phyloP scores from a whole-genome alignment of 2,329 filamentous ascomycete species.

The Alternaria hordeiaustralica region DNA sequence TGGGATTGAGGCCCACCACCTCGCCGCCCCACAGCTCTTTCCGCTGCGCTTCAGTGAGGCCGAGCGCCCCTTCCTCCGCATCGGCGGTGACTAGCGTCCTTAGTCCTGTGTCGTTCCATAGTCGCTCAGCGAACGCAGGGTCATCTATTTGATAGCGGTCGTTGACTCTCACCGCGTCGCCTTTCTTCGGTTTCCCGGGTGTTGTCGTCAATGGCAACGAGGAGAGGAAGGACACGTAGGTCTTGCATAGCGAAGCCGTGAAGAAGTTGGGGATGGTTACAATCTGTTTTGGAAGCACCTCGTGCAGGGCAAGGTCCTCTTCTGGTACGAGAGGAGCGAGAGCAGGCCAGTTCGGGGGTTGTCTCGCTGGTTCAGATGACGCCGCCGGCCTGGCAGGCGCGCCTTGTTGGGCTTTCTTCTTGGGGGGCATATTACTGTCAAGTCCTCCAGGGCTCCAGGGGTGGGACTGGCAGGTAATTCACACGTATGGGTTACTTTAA shows the following conservation, averaged over 20 bases:
- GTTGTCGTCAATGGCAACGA: conserved; percentile 77
- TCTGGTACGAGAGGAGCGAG: conserved; percentile 73
- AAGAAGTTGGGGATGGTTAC: conserved; percentile 77
- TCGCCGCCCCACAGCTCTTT: conserved; percentile 74
- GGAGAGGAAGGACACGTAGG: conserved; percentile 75
- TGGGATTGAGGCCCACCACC: conserved; percentile 82
- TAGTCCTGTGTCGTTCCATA: conserved; percentile 82
- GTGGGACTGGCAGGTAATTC: neutral
- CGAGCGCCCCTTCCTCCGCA: conserved; percentile 42
- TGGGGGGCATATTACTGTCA: conserved; percentile 36
- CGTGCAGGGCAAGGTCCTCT: conserved; percentile 66
- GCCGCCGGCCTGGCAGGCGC: conserved; percentile 1
- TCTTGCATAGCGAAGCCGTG: conserved; percentile 75
- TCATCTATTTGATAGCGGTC: conserved; percentile 88
- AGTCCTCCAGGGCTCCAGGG: neutral
- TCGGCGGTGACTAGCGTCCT: conserved; percentile 60
- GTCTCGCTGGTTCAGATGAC: conserved; percentile 8
- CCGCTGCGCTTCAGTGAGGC: conserved; percentile 40
- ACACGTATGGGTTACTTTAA: neutral
- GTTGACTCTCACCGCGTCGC: conserved; percentile 84
- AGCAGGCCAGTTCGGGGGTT: conserved; percentile 70
- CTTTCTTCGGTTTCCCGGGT: conserved; percentile 77
- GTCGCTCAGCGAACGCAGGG: conserved; percentile 70
- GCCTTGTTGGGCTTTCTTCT: conserved; percentile 32
- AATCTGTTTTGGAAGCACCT: conserved; percentile 70